Base-by-base conservation (phyloP, 2,329 filamentous ascomycete genomes). In the Leptographium flavum region DNA sequence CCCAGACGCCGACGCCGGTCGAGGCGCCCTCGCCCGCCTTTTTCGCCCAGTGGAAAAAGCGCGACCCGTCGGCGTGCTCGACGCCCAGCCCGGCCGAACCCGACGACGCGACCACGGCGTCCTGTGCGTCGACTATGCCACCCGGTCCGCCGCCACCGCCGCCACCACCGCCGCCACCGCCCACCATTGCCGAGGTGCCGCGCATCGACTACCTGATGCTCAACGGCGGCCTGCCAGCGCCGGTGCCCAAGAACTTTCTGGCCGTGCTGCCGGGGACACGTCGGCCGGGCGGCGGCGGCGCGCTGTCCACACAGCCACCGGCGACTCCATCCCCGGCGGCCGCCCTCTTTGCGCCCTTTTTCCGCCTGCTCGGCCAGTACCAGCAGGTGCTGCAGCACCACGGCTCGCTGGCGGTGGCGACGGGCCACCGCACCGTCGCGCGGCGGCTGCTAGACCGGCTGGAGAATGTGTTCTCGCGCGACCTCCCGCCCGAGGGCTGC, bases 381-480 rank as follows among this genome's bases (percentile, higher is more conserved):
- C 76, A 82, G 51, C 73, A 76, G 3, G 88, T 98, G 4, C 71
- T 96, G 50, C 68, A 73, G 36, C 87, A 83, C 50, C 86, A 83
- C 54, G 92, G 92, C 4, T 96, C 90, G 0, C 68, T 98, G 5
- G 92, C 92, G 3, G 92, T 96, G 2, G 92, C 92, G 15, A 96
- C 90, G 0, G 92, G 92, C 6, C 94, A 96, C 60, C 79, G 86
- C 45, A 95, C 90, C 0, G 84, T 96, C n/a, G 92, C 92, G 4
- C 79, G 92, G 5, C 77, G 88, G 43, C 66, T 96, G 22, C 73
- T 96, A 5, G 90, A 98, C 62, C 79, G 92, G 32, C 70, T 98
- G 4, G 90, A 95, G 59, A 86, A 90, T 46, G 87, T 98, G 9
- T 96, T 98, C 62, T 88, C 87, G 3, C 75, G 92, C 48, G 90